A percentile compares a stretch with the other conserved stretches of the same genome.
These are phyloP conservation scores for Telfairia occidentalis DNA, from an alignment of 331 rosid genomes.

Conservation along the genomic window DNA sequence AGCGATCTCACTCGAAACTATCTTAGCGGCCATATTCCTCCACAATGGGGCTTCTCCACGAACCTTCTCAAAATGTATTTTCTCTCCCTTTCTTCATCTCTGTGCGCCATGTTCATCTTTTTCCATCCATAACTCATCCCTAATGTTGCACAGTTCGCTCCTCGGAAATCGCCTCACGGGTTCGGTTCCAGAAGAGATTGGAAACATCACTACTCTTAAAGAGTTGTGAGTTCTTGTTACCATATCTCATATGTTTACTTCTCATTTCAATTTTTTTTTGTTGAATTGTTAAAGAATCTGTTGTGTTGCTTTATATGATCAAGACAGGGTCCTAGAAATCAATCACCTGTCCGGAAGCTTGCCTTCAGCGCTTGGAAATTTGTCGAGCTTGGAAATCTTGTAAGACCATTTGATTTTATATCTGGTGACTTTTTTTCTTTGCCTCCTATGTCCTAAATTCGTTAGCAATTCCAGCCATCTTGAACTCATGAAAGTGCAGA, in stretches of 20 bases:
- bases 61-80: slow-evolving; percentile 31
- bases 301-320: no score
- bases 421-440: background rate
- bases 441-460: background rate
- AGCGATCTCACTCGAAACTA: slow-evolving; percentile 62
- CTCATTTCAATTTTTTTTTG: background rate
- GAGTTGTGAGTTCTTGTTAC: slow-evolving; percentile 53
- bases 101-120: no score
- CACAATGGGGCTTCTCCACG: slow-evolving; percentile 53
- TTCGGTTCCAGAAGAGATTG: slow-evolving; percentile 48
- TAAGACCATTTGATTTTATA: slow-evolving; percentile 17
- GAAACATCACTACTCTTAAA: slow-evolving; percentile 45
- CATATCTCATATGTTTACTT: background rate
- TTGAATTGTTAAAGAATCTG: background rate
- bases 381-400: slow-evolving; percentile 38
- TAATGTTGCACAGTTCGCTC: slow-evolving; percentile 28
- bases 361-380: slow-evolving; percentile 53
- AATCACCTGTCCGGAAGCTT: slow-evolving; percentile 53
- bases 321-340: slow-evolving; percentile 35
- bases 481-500: no score
- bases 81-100: slow-evolving; percentile 1
- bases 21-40: slow-evolving; percentile 58
- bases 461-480: no score
- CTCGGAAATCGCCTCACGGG: slow-evolving; percentile 61
- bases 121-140: no score